Conservation (phyloP, 2,329 filamentous ascomycete species). For the Colletotrichum godetiae region DNA sequence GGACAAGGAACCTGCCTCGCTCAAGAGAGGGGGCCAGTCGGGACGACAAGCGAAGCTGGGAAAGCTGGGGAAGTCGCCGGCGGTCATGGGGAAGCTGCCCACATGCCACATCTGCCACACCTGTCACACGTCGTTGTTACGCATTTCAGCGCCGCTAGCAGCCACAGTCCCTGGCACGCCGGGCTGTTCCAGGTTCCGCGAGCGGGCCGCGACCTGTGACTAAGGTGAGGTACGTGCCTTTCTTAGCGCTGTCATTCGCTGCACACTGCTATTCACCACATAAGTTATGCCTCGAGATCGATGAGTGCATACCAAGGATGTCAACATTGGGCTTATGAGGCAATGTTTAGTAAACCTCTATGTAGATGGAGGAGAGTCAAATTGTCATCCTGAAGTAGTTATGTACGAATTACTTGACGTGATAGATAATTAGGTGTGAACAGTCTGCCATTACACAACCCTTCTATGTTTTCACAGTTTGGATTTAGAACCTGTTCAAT, state of each 20-base stretch:
- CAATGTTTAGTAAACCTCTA: too few relatives aligned
- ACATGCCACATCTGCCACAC: conserved; percentile 8
- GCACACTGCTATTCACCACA: not conserved
- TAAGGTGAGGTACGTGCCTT: not conserved
- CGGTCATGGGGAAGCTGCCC: conserved; percentile 11
- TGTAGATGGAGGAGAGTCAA: not conserved
- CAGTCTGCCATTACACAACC: not conserved
- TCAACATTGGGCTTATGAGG: not conserved
- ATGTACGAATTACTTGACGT: not conserved
- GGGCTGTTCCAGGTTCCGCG: conserved; percentile 23
- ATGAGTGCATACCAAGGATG: not conserved
- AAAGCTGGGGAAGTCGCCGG: conserved; percentile 10
- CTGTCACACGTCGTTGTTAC: conserved; percentile 20
- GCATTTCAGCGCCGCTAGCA: not conserved
- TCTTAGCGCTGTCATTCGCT: conserved; percentile 3
- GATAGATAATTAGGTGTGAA: not conserved
- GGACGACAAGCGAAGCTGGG: conserved; percentile 22
- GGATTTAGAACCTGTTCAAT: not conserved
- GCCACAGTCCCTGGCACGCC: not conserved
- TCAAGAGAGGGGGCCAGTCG: not conserved
- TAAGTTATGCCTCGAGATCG: not conserved
- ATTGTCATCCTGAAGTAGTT: not conserved
- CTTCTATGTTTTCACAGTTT: not conserved
- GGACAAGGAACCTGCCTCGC: not conserved
- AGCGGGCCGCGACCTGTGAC: conserved; percentile 10